Conservation (phyloP, 1,284 basidiomycete genomes). For the Cutaneotrichosporon cavernicola region DNA sequence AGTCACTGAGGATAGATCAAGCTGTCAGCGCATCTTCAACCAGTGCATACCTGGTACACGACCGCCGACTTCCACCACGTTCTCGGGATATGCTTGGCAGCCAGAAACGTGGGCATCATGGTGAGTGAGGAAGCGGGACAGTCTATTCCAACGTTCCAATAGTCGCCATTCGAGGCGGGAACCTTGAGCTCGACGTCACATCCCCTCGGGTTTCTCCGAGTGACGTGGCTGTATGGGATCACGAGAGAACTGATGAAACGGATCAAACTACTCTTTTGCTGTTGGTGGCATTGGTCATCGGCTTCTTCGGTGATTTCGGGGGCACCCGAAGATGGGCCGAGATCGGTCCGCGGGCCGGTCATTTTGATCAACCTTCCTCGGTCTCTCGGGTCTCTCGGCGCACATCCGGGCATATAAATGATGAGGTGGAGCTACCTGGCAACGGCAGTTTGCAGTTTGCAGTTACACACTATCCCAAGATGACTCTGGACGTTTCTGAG, state of each 20-base stretch:
- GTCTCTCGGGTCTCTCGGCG: not conserved
- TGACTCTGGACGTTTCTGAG: constrained; percentile 5
- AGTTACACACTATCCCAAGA: not conserved
- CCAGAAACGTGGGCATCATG: not conserved
- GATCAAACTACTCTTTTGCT: not conserved
- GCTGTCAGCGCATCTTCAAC: not conserved
- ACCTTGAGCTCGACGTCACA: not conserved
- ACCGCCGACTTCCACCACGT: constrained; percentile 66
- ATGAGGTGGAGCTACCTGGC: not conserved
- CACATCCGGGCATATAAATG: not conserved
- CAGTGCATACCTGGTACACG: constrained; percentile 60
- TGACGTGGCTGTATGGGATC: too few species aligned
- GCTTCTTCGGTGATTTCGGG: constrained; percentile 6
- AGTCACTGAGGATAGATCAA: constrained; percentile 7
- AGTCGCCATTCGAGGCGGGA: not conserved
- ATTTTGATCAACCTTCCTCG: not conserved
- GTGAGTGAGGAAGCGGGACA: not conserved
- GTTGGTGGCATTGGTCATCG: not conserved
- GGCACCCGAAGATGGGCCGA: not conserved
- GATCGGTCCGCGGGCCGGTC: not conserved
- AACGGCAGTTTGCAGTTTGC: not conserved
- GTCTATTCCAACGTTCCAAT: not conserved
- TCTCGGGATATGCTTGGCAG: not conserved
- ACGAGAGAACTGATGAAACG: too few species aligned
- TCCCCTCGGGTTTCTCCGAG: not conserved